Evolutionary conservation across 306 rosid genomes (phyloP).

Genomic region (Echinosophora koreensis): DNA sequence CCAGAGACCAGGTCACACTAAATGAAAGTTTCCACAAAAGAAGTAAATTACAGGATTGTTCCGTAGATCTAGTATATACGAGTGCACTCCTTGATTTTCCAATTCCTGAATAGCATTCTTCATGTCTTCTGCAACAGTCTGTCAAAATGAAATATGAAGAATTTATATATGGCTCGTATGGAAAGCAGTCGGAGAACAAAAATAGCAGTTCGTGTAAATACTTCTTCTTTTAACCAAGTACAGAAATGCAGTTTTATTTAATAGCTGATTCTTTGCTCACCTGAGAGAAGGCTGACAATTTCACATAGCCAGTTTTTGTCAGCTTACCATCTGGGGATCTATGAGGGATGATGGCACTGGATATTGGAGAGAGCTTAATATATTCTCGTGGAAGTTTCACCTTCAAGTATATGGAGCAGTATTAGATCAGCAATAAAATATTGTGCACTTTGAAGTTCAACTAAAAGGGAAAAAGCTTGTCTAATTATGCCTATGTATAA

Average conservation of each 20-base stretch:
- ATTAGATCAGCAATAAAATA: constrained; percentile 14
- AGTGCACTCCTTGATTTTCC: constrained; percentile 87
- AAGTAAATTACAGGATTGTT: constrained; percentile 82
- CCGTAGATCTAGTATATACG: constrained; percentile 92
- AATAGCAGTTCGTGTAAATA: not conserved
- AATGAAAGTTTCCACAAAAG: constrained; percentile 6
- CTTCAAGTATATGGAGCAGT: constrained; percentile 54
- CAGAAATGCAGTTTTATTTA: not conserved
- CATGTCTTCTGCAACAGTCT: constrained; percentile 95
- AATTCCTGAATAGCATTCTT: constrained; percentile 75
- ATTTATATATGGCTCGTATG: constrained; percentile 15
- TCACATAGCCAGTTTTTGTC: constrained; percentile 88
- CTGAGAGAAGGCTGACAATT: constrained; percentile 88
- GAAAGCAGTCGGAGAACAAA: constrained; percentile 15
- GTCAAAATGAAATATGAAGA: constrained; percentile 36
- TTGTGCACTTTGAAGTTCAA: constrained; percentile 23
- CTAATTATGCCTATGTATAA: constrained; percentile 6
- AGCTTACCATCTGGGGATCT: constrained; percentile 72
- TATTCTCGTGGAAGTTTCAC: constrained; percentile 85
- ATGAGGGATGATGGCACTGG: constrained; percentile 84
- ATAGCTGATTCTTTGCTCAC: constrained; percentile 45
- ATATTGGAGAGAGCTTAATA: constrained; percentile 88
- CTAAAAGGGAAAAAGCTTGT: not conserved
- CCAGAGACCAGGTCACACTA: constrained; percentile 2
- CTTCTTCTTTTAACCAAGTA: not conserved